Conservation (phyloP, 495 filamentous ascomycete genomes). For the Neurospora sp. region DNA sequence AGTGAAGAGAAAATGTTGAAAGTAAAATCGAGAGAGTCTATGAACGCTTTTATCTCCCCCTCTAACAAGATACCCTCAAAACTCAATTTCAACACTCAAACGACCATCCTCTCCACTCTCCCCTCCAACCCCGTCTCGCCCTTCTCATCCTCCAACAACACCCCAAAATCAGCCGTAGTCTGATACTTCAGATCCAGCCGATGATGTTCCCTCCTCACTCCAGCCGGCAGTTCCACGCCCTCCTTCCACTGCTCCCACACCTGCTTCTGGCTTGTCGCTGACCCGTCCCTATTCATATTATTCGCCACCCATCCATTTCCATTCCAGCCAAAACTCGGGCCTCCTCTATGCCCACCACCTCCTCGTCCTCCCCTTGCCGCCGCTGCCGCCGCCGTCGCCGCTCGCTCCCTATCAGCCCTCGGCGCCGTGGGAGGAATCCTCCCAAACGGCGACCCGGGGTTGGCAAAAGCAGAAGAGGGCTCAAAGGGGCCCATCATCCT, state of each 20-base stretch:
- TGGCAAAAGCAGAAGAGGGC: neutral
- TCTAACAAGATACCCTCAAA: neutral
- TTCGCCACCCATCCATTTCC: neutral
- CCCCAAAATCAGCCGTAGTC: neutral
- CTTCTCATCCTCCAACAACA: neutral
- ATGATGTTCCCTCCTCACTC: neutral
- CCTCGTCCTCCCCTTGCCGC: neutral
- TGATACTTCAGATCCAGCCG: neutral
- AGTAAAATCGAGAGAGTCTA: neutral
- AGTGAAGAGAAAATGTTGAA: neutral
- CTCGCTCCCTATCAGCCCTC: neutral
- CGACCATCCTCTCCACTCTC: neutral
- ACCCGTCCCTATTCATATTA: neutral
- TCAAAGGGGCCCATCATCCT: constrained; percentile 1
- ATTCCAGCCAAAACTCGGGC: neutral
- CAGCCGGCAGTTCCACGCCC: neutral
- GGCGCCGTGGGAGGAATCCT: neutral
- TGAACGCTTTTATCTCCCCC: neutral
- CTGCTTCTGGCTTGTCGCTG: neutral
- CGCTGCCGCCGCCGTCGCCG: neutral
- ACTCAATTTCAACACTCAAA: neutral
- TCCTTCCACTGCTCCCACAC: neutral
- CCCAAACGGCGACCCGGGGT: neutral
- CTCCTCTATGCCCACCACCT: neutral
- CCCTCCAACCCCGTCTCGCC: neutral